A percentile compares a stretch with the other conserved stretches of the same genome.
These are phyloP conservation scores for Spizellomyces sp. DNA, from an alignment of 192 early-diverging fungal genomes.

Conservation along the genomic window DNA sequence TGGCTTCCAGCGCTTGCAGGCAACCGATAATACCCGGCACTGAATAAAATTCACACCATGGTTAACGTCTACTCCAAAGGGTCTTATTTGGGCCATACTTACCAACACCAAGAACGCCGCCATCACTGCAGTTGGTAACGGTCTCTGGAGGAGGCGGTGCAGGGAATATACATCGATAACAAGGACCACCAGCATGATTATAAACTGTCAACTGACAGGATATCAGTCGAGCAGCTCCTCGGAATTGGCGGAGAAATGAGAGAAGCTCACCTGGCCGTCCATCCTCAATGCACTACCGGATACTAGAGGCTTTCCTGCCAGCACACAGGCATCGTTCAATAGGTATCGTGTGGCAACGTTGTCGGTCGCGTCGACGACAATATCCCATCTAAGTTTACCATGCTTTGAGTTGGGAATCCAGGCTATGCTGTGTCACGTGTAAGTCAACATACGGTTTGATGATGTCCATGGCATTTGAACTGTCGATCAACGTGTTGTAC, in stretches of 20 bases:
- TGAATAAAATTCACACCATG: constrained; percentile 20
- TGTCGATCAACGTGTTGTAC: constrained; percentile 76
- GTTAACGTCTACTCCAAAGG: background rate
- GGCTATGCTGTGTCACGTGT: background rate
- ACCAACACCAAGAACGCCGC: constrained; percentile 90
- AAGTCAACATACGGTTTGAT: constrained; percentile 46
- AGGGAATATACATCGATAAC: constrained; percentile 96
- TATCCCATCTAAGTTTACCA: constrained; percentile 65
- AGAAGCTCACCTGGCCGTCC: constrained; percentile 77
- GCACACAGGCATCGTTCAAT: constrained; percentile 90
- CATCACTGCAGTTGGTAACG: constrained; percentile 88
- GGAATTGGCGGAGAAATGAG: background rate
- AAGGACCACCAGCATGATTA: constrained; percentile 87
- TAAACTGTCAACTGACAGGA: constrained; percentile 78
- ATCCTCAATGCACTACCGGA: constrained; percentile 87
- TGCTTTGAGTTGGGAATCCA: background rate
- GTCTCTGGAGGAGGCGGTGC: constrained; percentile 87
- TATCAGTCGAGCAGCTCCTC: background rate
- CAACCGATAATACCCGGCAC: constrained; percentile 94
- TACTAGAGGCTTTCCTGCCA: constrained; percentile 79
- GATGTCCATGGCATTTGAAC: constrained; percentile 77
- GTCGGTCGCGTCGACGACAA: constrained; percentile 90
- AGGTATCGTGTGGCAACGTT: constrained; percentile 96
- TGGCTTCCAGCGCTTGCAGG: constrained; percentile 88
- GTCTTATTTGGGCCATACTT: background rate